Evolutionary conservation across 441 rosid species (phyloP), one percentile per base, ranked within the genome.

Genomic region (Erysimum cheiri): DNA sequence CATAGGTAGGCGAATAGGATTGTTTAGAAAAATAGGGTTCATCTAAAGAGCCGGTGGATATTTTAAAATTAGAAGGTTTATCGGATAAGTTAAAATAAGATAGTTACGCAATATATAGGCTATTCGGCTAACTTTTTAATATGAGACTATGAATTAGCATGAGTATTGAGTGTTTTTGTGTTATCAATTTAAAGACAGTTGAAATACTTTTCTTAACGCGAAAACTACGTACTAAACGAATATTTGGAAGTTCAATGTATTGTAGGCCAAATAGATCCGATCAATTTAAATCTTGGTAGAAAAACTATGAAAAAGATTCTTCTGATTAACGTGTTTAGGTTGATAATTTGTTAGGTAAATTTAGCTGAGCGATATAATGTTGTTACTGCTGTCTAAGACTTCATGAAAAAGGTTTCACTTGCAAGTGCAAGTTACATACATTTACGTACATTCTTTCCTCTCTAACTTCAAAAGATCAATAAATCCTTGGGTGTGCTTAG

Each of bases 281-380:
- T 26, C 8, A 3, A 46, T 46, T 46, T 17, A 17, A 15, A 46
- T 17, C 26, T 17, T 46, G 50, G 11, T 46, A 2, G 12, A 46
- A 17, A 17, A n/a, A 8, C 4, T 15, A 14, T 46, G 10, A 13
- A 14, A 43, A 47, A 47, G 19, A 3, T 0, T 11, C 39, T 12
- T 12, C 2, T 11, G 14, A 5, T n/a, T n/a, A 60, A 40, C 74
- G 26, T 60, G 41, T 15, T 8, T 17, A 10, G 8, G 10, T 61
- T 19, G 58, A 56, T 48, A 64, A 26, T 17, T 29, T 65, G 60
- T 50, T 72, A 72, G 77, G 54, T 72, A 43, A 14, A 11, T 48
- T 37, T 72, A 72, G 77, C 58, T 72, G 71, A 58, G 71, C 59
- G 4, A 6, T 39, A 64, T 26, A 12, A 8, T 1, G 35, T 35